Evolutionary conservation across 495 filamentous ascomycete genomes (phyloP).

Genomic region (Penicillium macrosclerotiorum): DNA sequence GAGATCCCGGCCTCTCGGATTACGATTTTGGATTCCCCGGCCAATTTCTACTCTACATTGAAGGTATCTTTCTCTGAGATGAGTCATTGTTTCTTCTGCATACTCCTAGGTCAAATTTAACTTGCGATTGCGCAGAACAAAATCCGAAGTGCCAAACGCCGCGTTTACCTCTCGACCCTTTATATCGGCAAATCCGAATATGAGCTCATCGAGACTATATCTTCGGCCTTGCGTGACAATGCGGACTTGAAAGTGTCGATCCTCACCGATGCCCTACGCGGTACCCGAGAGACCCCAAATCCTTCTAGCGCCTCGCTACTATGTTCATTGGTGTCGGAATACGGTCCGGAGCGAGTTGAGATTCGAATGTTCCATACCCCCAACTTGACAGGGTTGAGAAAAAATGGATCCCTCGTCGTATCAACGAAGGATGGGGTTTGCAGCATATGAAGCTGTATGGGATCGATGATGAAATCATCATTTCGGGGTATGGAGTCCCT

Average conservation of each 20-base stretch:
- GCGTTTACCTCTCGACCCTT: slow-evolving; percentile 89
- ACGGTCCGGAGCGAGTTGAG: slow-evolving; percentile 83
- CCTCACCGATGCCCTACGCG: slow-evolving; percentile 87
- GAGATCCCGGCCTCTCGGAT: slow-evolving; percentile 80
- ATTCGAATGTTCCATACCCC: slow-evolving; percentile 98
- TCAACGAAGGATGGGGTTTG: slow-evolving; percentile 97
- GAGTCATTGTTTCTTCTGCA: neutral
- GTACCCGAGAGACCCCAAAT: slow-evolving; percentile 85
- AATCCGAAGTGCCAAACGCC: slow-evolving; percentile 71
- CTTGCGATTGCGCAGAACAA: slow-evolving; percentile 53
- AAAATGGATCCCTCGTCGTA: slow-evolving; percentile 75
- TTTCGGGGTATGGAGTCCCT: slow-evolving; percentile 66
- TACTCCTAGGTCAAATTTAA: slow-evolving; percentile 10
- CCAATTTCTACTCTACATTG: slow-evolving; percentile 82
- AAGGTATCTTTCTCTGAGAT: slow-evolving; percentile 56
- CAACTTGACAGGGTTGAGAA: slow-evolving; percentile 86
- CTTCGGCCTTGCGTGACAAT: slow-evolving; percentile 74
- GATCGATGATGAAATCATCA: slow-evolving; percentile 90
- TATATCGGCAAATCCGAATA: slow-evolving; percentile 95
- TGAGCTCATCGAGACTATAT: slow-evolving; percentile 80
- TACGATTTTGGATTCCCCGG: slow-evolving; percentile 71
- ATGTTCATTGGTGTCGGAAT: slow-evolving; percentile 73
- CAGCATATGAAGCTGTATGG: slow-evolving; percentile 99
- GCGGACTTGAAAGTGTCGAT: slow-evolving; percentile 81
- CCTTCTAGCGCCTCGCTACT: slow-evolving; percentile 89